A percentile compares a stretch with the other conserved stretches of the same genome.
Conservation (phyloP, 2,329 filamentous ascomycete genomes). For the Ophiocordyceps polyrhachis-furcata region DNA sequence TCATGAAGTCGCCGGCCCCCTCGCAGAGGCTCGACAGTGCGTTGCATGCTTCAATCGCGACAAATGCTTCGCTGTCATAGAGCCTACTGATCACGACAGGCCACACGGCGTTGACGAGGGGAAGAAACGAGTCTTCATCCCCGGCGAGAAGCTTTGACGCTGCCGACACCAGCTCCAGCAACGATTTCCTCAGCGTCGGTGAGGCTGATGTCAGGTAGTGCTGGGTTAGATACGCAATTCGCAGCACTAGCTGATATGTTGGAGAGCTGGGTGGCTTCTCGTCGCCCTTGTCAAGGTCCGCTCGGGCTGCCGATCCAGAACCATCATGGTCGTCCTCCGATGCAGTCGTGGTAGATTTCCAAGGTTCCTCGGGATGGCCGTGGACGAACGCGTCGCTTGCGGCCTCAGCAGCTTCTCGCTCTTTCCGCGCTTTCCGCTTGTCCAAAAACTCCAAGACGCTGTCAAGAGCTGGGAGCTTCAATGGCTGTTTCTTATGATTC, state of each 20-base stretch:
- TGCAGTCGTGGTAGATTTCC: conserved; percentile 10
- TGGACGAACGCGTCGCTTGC: conserved; percentile 9
- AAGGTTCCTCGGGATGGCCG: conserved; percentile 16
- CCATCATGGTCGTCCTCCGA: conserved; percentile 13
- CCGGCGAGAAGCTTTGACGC: conserved; percentile 52
- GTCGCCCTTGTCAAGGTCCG: conserved; percentile 15
- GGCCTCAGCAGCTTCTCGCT: conserved; percentile 18
- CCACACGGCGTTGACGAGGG: conserved; percentile 81
- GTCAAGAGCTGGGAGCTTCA: conserved; percentile 17
- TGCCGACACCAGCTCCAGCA: conserved; percentile 59
- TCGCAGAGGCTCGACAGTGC: conserved; percentile 51
- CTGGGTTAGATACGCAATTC: conserved; percentile 69
- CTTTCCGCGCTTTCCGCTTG: conserved; percentile 24
- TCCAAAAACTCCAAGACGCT: conserved; percentile 40
- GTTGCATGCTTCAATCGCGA: conserved; percentile 51
- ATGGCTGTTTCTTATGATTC: conserved; percentile 23
- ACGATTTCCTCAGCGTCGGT: conserved; percentile 54
- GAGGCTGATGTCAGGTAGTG: conserved; percentile 80
- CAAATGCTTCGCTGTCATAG: conserved; percentile 46
- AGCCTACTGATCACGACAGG: conserved; percentile 56
- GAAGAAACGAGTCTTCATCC: conserved; percentile 71
- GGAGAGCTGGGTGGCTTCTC: conserved; percentile 52
- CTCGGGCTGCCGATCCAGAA: conserved; percentile 7
- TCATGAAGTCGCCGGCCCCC: conserved; percentile 65
- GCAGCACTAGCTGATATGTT: conserved; percentile 63